A percentile compares a stretch with the other conserved stretches of the same genome.
Conservation (phyloP, 352 stramenopile genomes). For the Nothophytophthora sp. region DNA sequence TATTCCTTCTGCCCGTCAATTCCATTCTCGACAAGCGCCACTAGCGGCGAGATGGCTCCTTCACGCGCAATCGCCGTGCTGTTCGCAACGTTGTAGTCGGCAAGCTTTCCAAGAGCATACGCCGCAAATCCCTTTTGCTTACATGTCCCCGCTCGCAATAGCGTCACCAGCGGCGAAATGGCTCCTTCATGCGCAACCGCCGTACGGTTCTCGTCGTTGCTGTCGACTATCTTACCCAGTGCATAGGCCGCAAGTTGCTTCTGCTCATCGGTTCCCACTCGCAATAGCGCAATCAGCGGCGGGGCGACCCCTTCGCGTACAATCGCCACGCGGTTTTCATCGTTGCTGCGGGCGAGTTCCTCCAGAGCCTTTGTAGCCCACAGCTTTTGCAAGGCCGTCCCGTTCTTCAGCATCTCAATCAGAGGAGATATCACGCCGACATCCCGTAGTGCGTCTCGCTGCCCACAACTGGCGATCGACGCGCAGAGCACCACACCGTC, state of each 20-base stretch:
- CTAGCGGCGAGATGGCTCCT: slow-evolving; percentile 13
- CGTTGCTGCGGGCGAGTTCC: too few relatives aligned
- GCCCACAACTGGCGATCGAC: slow-evolving; percentile 15
- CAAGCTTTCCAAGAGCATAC: slow-evolving; percentile 9
- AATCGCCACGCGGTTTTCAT: background rate
- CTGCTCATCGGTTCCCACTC: too few relatives aligned
- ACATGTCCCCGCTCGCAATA: background rate
- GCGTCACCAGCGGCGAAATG: too few relatives aligned
- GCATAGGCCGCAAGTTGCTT: too few relatives aligned
- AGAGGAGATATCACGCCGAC: slow-evolving; percentile 11
- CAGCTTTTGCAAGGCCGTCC: slow-evolving; percentile 17
- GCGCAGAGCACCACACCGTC: slow-evolving; percentile 13
- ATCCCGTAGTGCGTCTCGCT: slow-evolving; percentile 13
- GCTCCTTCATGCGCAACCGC: too few relatives aligned
- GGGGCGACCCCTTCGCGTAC: too few relatives aligned
- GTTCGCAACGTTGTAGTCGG: slow-evolving; percentile 16
- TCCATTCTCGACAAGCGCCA: slow-evolving; percentile 11
- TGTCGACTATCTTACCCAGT: too few relatives aligned
- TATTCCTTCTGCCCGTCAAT: slow-evolving; percentile 23
- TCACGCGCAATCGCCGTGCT: slow-evolving; percentile 12
- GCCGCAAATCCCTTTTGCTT: background rate
- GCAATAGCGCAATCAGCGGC: too few relatives aligned
- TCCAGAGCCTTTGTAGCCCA: slow-evolving; percentile 13
- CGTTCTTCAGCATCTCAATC: slow-evolving; percentile 9
- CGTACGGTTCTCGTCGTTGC: too few relatives aligned